Conservation (phyloP, 176 grass and related monocot genomes). For the Aegilops umbellulata region DNA sequence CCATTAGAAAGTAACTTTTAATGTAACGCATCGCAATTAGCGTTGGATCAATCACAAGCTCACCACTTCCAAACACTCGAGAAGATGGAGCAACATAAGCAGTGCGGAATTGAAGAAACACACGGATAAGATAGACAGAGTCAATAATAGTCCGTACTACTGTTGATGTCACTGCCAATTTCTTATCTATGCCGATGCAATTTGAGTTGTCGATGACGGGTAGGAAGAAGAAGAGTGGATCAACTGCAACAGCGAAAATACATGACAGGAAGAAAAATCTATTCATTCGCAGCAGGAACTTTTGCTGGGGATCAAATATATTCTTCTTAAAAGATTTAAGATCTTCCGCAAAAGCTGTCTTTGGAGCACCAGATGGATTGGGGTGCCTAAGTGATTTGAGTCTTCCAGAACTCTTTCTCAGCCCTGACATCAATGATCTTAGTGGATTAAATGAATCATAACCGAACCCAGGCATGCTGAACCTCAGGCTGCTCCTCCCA, state of each 20-base stretch:
- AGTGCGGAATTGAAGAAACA: constrained; percentile 81
- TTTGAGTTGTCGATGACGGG: constrained; percentile 44
- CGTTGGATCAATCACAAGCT: constrained; percentile 79
- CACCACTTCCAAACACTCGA: constrained; percentile 75
- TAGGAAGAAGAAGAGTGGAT: constrained; percentile 82
- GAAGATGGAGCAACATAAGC: constrained; percentile 80
- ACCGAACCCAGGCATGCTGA: constrained; percentile 39
- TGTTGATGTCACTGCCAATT: constrained; percentile 68
- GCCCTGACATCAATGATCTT: constrained; percentile 43
- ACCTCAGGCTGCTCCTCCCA: constrained; percentile 30
- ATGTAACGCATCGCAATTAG: constrained; percentile 69
- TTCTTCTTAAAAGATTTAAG: constrained; percentile 56
- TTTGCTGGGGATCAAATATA: constrained; percentile 84
- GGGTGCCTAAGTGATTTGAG: constrained; percentile 44
- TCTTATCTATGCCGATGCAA: constrained; percentile 71
- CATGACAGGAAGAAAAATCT: constrained; percentile 74
- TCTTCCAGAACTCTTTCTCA: constrained; percentile 44
- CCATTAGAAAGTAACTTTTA: constrained; percentile 67
- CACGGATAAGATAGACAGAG: constrained; percentile 59
- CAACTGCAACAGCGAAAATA: constrained; percentile 76
- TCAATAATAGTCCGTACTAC: constrained; percentile 75
- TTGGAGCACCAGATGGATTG: constrained; percentile 47
- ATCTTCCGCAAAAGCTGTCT: constrained; percentile 65
- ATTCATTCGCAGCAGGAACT: constrained; percentile 68
- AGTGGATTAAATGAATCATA: constrained; percentile 35